These are phyloP conservation scores for Volutella citrinella DNA, from an alignment of 2,329 filamentous ascomycete species.

Conservation along the genomic window DNA sequence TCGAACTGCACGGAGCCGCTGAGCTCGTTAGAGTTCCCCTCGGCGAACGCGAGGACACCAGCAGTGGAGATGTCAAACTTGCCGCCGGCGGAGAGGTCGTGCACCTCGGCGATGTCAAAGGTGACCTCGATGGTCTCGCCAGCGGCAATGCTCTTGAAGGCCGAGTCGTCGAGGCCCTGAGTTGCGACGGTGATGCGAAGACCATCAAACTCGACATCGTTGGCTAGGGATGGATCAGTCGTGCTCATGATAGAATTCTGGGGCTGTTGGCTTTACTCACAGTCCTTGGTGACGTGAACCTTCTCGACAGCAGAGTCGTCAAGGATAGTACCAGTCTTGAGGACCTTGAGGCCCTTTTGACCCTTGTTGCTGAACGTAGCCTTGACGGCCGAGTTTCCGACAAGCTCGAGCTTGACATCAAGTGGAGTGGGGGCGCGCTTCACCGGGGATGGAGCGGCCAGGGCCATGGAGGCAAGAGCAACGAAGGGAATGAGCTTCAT, in stretches of 20 bases:
- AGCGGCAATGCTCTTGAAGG: constrained; percentile 48
- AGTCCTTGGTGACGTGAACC: constrained; percentile 45
- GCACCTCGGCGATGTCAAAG: constrained; percentile 54
- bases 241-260: no score
- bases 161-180: constrained; percentile 40
- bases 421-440: constrained; percentile 38
- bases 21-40: constrained; percentile 49
- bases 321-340: constrained; percentile 53
- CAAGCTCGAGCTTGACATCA: constrained; percentile 44
- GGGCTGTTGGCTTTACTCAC: constrained; percentile 31
- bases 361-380: constrained; percentile 53
- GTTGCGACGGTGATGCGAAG: constrained; percentile 49
- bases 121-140: constrained; percentile 49
- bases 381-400: constrained; percentile 52
- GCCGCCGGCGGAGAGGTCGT: constrained; percentile 51
- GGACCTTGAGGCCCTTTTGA: constrained; percentile 44
- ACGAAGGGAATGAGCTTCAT: constrained; percentile 27
- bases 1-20: constrained; percentile 53
- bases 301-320: constrained; percentile 53
- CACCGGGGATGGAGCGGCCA: constrained; percentile 19
- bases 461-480: constrained; percentile 23
- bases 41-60: constrained; percentile 56
- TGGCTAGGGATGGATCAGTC: constrained; percentile 22
- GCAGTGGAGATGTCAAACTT: constrained; percentile 53
- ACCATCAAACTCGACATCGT: constrained; percentile 48